Percentiles rank a stretch among this genome's conserved stretches.
Evolutionary conservation across 2,329 filamentous ascomycete species (phyloP).

Genomic region (Penicillium sp.): DNA sequence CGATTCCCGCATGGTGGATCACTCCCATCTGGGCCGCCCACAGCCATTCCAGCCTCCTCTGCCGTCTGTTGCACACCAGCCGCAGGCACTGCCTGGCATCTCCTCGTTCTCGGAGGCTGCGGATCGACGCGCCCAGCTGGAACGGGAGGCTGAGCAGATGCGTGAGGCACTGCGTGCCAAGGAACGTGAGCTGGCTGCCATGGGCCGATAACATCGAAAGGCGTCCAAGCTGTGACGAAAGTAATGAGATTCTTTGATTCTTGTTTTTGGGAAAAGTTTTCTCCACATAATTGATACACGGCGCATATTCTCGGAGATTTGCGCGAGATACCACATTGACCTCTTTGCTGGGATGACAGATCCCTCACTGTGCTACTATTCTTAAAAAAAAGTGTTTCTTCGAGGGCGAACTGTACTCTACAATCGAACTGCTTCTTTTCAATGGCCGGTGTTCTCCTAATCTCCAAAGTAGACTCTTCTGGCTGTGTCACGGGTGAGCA

Average conservation of each 20-base stretch:
- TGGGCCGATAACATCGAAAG: slow-evolving; percentile 34
- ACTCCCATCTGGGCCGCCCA: slow-evolving; percentile 35
- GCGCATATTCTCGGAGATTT: slow-evolving; percentile 21
- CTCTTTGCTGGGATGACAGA: slow-evolving; percentile 14
- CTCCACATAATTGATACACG: slow-evolving; percentile 12
- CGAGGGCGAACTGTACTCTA: slow-evolving; percentile 19
- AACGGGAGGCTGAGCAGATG: slow-evolving; percentile 73
- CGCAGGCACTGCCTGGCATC: slow-evolving; percentile 32
- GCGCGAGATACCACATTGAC: slow-evolving; percentile 27
- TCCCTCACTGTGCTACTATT: slow-evolving; percentile 18
- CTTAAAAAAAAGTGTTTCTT: slow-evolving; percentile 11
- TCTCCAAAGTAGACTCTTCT: neutral
- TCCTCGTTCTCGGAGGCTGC: slow-evolving; percentile 55
- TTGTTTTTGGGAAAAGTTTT: slow-evolving; percentile 8
- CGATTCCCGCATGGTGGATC: slow-evolving; percentile 44
- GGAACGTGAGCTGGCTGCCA: slow-evolving; percentile 66
- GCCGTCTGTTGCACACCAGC: slow-evolving; percentile 15
- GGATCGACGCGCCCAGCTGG: slow-evolving; percentile 63
- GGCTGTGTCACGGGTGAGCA: slow-evolving; percentile 1
- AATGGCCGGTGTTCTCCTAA: neutral
- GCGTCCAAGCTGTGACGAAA: slow-evolving; percentile 18
- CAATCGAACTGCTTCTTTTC: slow-evolving; percentile 13
- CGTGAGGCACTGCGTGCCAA: slow-evolving; percentile 68
- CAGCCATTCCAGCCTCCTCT: slow-evolving; percentile 32
- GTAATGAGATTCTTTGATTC: slow-evolving; percentile 21